phyloP scores from a whole-genome alignment of 2,329 filamentous ascomycete species.

The Dendrostoma leiphaemia region DNA sequence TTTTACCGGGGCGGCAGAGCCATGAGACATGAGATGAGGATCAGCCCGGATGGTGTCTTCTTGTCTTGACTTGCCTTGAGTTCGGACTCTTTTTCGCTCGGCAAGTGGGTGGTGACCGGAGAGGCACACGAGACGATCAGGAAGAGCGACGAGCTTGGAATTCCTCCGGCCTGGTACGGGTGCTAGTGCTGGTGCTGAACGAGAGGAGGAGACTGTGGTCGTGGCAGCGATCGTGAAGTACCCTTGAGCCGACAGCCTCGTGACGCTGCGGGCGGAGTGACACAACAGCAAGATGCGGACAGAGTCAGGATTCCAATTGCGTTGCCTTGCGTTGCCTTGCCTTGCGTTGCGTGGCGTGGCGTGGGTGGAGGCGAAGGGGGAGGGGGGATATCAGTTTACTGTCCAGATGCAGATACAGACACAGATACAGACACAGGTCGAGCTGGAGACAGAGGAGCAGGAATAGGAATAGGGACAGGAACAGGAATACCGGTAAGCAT shows the following conservation, averaged over 20 bases:
- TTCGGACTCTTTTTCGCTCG: neutral
- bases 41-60: conserved; percentile 5
- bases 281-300: neutral
- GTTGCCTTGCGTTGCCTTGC: too few species aligned
- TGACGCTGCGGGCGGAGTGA: neutral
- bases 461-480: too few species aligned
- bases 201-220: too few species aligned
- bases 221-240: neutral
- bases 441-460: too few species aligned
- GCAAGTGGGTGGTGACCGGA: neutral
- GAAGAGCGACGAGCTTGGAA: neutral
- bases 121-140: neutral
- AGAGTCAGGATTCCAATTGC: too few species aligned
- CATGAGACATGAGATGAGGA: conserved; percentile 11
- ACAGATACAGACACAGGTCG: too few species aligned
- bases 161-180: too few species aligned
- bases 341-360: too few species aligned
- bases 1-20: conserved; percentile 7
- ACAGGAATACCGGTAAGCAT: neutral
- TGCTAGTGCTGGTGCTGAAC: too few species aligned
- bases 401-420: neutral
- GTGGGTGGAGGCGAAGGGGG: too few species aligned
- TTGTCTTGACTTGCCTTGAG: neutral
- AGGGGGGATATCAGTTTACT: too few species aligned
- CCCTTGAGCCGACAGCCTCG: neutral